Conservation (phyloP, 192 early-diverging fungal species). For the Haplosporangium gracile region DNA sequence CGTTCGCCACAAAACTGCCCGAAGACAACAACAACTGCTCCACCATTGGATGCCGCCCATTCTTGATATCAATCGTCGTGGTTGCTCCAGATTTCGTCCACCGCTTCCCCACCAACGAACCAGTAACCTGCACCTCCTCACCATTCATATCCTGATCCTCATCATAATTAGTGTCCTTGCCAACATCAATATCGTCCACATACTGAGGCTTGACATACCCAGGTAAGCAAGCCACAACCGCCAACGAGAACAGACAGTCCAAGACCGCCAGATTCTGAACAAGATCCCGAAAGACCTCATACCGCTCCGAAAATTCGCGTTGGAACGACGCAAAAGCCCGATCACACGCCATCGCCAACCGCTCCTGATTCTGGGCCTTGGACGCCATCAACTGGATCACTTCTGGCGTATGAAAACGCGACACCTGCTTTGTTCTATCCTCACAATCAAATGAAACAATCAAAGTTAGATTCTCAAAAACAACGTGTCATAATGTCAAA, state of each 20-base stretch:
- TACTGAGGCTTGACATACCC: conserved; percentile 74
- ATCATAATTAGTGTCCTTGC: neutral
- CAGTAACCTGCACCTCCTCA: neutral
- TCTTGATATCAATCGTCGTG: conserved; percentile 64
- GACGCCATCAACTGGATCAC: conserved; percentile 67
- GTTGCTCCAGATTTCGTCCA: neutral
- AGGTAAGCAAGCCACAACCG: conserved; percentile 63
- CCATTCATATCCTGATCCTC: conserved; percentile 5
- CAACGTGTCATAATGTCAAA: neutral
- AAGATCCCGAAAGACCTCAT: conserved; percentile 69
- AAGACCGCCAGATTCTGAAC: conserved; percentile 68
- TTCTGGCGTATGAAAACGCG: conserved; percentile 76
- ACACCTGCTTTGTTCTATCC: conserved; percentile 71
- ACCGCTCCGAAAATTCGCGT: conserved; percentile 67
- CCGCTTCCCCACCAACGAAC: neutral
- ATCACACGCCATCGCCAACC: conserved; percentile 67
- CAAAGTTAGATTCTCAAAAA: neutral
- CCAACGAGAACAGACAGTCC: conserved; percentile 78
- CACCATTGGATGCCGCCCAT: conserved; percentile 82
- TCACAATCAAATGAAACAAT: neutral
- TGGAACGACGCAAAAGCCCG: conserved; percentile 67
- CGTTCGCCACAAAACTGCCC: conserved; percentile 72
- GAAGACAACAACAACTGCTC: conserved; percentile 60
- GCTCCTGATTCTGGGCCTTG: conserved; percentile 68
- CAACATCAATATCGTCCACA: conserved; percentile 40